Evolutionary conservation across 2,329 filamentous ascomycete species (phyloP).

Genomic region (Colletotrichum navitas): DNA sequence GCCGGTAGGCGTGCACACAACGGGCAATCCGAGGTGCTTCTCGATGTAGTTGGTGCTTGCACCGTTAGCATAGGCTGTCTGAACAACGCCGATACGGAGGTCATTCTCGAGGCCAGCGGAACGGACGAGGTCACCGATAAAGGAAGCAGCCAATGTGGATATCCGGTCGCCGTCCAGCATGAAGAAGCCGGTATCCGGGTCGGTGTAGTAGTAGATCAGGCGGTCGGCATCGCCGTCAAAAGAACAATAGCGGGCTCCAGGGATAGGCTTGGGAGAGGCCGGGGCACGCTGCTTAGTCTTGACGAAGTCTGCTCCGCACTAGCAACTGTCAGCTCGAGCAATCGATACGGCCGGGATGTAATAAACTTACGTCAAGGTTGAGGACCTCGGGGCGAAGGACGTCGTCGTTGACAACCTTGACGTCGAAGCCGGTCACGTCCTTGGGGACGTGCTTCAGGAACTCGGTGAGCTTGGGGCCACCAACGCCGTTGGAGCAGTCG

Average conservation of each 20-base stretch:
- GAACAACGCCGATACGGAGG: conserved; percentile 92
- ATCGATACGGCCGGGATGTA: neutral
- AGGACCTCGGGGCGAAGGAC: conserved; percentile 89
- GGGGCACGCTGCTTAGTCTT: conserved; percentile 97
- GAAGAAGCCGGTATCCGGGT: conserved; percentile 85
- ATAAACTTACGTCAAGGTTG: conserved; percentile 80
- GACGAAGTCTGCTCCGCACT: conserved; percentile 96
- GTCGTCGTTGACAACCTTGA: conserved; percentile 93
- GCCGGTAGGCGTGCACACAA: conserved; percentile 93
- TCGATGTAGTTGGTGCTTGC: conserved; percentile 93
- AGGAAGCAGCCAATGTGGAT: conserved; percentile 91
- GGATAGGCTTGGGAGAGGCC: conserved; percentile 80
- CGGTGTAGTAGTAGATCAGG: conserved; percentile 93
- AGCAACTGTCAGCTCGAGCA: conserved; percentile 18
- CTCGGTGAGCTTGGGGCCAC: conserved; percentile 89
- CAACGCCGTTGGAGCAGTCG: conserved; percentile 97
- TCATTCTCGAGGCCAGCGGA: conserved; percentile 83
- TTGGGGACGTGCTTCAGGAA: conserved; percentile 85
- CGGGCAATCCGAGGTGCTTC: conserved; percentile 87
- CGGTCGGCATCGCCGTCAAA: conserved; percentile 96
- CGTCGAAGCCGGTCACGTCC: conserved; percentile 78
- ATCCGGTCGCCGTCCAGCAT: conserved; percentile 98
- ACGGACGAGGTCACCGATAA: conserved; percentile 89
- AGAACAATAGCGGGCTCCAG: conserved; percentile 86
- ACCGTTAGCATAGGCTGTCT: conserved; percentile 98